Evolutionary conservation across 768 basidiomycete species (phyloP), one percentile per base, ranked within the genome.

Genomic region (Baorangia bicolor): DNA sequence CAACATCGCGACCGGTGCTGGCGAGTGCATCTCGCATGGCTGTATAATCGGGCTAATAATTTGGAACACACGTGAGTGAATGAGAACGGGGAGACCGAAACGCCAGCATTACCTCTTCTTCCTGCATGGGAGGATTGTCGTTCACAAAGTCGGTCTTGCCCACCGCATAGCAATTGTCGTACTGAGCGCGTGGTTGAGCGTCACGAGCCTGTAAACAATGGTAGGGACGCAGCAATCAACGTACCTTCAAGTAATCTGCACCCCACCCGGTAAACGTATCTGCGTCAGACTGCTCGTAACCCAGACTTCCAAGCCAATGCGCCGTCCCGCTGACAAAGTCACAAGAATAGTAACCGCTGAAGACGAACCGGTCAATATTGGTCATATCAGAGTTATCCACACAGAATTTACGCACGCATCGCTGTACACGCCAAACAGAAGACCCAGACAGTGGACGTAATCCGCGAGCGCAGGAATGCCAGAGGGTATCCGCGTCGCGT

Each of bases 241-340:
- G 20, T 12, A 61, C 59, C 46, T 61, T 61, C 49, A 61, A 33
- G 46, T 61, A 61, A 51, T 61, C 53, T 9, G 14, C 35, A 40
- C 49, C 49, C 60, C 57, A 61, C 20, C 28, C 21, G 1, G 25
- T 14, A 5, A 61, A 61, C 9, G 53, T 51, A 21, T 43, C 5
- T 4, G 57, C 60, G 14, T 61, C 57, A 4, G 53, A 42, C 16
- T 27, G n/a, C 18, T 61, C 60, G 37, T 58, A 13, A 25, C 46
- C 53, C 14, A 55, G 14, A 40, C 60, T 61, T 18, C 60, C 60
- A 33, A 61, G 27, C 46, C 40, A 40, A 21, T 51, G 35, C 6
- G 28, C 49, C 1, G 2, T 20, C 12, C 60, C 60, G 7, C 31
- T 12, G 10, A 33, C 25, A 9, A 1, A 3, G 18, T 61, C 60